Conservation (phyloP, 2,329 filamentous ascomycete species). For the Colletotrichum sp. region DNA sequence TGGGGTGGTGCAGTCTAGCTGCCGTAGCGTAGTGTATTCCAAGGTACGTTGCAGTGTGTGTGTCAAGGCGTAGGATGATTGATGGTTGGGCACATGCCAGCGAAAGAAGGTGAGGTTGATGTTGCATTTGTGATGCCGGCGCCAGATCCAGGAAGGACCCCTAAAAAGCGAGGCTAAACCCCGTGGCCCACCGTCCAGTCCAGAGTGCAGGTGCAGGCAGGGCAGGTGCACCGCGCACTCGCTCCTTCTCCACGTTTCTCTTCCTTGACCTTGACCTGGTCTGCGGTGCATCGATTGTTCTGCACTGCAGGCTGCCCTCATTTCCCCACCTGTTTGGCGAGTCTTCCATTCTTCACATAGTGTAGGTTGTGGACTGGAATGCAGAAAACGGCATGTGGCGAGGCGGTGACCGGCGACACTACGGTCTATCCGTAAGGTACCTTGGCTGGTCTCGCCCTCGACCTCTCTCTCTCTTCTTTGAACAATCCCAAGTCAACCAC, state of each 20-base stretch:
- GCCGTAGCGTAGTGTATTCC: not conserved
- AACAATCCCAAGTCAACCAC: not conserved
- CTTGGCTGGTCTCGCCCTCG: no score
- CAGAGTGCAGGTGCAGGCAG: not conserved
- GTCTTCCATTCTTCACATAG: not conserved
- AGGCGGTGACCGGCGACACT: not conserved
- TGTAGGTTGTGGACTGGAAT: not conserved
- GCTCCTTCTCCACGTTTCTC: not conserved
- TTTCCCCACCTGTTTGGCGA: not conserved
- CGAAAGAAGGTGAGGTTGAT: not conserved
- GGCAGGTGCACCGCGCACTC: not conserved
- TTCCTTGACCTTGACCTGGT: not conserved
- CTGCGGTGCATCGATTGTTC: not conserved
- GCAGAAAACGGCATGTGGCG: not conserved
- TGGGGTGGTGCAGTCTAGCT: not conserved
- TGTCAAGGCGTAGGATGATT: not conserved
- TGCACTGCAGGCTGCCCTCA: not conserved
- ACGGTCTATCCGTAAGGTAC: not conserved
- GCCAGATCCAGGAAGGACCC: conserved; percentile 1
- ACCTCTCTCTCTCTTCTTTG: not conserved
- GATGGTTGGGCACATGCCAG: not conserved
- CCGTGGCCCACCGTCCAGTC: not conserved
- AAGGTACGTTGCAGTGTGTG: not conserved
- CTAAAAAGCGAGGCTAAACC: conserved; percentile 7
- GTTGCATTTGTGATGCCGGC: not conserved